A percentile compares a stretch with the other conserved stretches of the same genome.
phyloP scores from a whole-genome alignment of 179 eudicot species.

The Vitellaria paradoxa region DNA sequence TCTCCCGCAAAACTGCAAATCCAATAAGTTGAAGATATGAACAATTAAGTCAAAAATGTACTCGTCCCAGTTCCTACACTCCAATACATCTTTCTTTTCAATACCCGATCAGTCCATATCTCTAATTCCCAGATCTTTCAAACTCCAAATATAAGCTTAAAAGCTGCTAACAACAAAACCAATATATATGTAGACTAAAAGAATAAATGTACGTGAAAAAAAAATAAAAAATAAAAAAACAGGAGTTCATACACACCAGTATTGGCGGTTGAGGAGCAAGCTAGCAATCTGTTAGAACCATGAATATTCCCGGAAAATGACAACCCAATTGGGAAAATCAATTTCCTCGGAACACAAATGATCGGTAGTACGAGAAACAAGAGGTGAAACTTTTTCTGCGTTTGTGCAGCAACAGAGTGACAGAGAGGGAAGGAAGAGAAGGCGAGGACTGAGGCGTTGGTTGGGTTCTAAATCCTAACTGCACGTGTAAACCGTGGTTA shows the following conservation, averaged over 20 bases:
- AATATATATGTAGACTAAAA: neutral
- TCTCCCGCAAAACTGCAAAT: neutral
- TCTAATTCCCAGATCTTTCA: neutral
- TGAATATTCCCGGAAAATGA: slow-evolving; percentile 5
- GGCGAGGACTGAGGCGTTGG: neutral
- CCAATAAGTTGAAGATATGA: neutral
- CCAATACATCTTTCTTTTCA: slow-evolving; percentile 5
- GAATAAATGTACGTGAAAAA: neutral
- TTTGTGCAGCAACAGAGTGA: neutral
- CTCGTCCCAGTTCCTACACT: slow-evolving; percentile 3
- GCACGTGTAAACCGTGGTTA: slow-evolving; percentile 8
- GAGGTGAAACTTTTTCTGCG: neutral
- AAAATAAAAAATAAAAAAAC: neutral
- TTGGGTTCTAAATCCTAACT: slow-evolving; percentile 8
- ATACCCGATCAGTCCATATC: neutral
- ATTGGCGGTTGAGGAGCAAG: slow-evolving; percentile 8
- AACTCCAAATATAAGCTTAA: neutral
- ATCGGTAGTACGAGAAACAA: neutral
- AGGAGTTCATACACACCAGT: neutral
- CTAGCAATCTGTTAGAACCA: neutral
- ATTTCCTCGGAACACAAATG: slow-evolving; percentile 12
- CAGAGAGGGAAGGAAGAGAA: neutral
- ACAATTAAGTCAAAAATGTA: slow-evolving; percentile 2
- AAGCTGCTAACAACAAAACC: neutral
- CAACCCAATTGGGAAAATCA: slow-evolving; percentile 1